phyloP scores from a whole-genome alignment of 1,139 yeast species.

The Yarrowia galli region DNA sequence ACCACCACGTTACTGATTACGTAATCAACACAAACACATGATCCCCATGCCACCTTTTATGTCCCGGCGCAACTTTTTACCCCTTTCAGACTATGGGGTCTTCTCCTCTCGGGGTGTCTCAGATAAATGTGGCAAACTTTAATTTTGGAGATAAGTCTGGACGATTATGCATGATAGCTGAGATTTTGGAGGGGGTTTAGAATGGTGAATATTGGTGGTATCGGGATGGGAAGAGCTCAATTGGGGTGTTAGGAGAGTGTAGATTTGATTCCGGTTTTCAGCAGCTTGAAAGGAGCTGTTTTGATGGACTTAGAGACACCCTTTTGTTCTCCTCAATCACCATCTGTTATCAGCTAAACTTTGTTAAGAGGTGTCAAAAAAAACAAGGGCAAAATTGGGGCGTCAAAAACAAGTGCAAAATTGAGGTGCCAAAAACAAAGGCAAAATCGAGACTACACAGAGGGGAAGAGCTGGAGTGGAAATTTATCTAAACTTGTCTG shows the following conservation, averaged over 20 bases:
- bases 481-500: too few relatives aligned
- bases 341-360: not conserved
- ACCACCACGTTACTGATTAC: too few relatives aligned
- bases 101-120: not conserved
- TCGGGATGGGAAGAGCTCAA: not conserved
- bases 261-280: too few relatives aligned
- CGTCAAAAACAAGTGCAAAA: too few relatives aligned
- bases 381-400: too few relatives aligned
- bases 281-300: not conserved
- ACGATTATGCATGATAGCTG: slow-evolving; percentile 23
- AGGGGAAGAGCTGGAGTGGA: not conserved
- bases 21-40: too few relatives aligned
- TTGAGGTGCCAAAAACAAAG: too few relatives aligned
- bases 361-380: not conserved
- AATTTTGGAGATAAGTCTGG: not conserved
- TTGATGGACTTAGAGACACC: not conserved
- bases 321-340: not conserved
- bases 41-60: too few relatives aligned
- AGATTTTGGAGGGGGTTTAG: not conserved
- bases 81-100: slow-evolving; percentile 18
- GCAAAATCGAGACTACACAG: not conserved
- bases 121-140: not conserved
- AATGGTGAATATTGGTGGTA: too few relatives aligned
- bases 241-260: not conserved
- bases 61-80: slow-evolving; percentile 13